Conservation (phyloP, 352 stramenopile genomes). For the Pythium phragmiticola region DNA sequence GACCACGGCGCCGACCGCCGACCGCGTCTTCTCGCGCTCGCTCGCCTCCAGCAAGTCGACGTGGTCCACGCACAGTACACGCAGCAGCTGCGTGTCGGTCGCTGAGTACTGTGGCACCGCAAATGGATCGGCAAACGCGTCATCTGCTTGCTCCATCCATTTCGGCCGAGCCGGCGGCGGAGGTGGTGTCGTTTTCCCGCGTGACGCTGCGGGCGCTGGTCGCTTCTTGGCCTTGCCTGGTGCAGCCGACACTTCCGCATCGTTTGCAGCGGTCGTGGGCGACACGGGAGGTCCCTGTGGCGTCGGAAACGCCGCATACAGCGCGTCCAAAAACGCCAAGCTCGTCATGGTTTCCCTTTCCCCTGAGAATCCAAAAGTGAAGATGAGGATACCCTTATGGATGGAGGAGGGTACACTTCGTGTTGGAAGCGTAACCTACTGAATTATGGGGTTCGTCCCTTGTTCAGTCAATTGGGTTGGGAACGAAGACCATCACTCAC, state of each 20-base stretch:
- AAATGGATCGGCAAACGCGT: conserved; percentile 19
- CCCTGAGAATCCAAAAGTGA: conserved; percentile 5
- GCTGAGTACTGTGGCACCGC: conserved; percentile 11
- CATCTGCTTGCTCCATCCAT: conserved; percentile 13
- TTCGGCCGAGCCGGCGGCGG: conserved; percentile 1
- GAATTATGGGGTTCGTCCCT: not conserved
- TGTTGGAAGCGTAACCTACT: not conserved
- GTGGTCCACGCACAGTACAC: conserved; percentile 62
- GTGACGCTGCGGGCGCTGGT: conserved; percentile 6
- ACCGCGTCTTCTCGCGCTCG: conserved; percentile 49
- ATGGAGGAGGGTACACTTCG: too few species aligned
- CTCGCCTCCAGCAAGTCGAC: conserved; percentile 45
- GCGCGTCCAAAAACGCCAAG: conserved; percentile 17
- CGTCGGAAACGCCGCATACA: conserved; percentile 22
- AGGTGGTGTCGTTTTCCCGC: conserved; percentile 7
- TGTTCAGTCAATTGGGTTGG: not conserved
- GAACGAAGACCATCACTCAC: conserved; percentile 16
- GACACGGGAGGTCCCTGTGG: conserved; percentile 1
- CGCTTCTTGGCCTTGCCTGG: conserved; percentile 25
- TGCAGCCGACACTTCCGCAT: not conserved
- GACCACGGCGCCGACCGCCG: conserved; percentile 48
- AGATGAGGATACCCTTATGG: not conserved
- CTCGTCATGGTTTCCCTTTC: conserved; percentile 3
- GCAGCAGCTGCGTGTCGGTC: conserved; percentile 29
- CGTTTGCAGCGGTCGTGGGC: not conserved